phyloP scores from a whole-genome alignment of 2,329 filamentous ascomycete genomes.

The Talaromyces sp. region DNA sequence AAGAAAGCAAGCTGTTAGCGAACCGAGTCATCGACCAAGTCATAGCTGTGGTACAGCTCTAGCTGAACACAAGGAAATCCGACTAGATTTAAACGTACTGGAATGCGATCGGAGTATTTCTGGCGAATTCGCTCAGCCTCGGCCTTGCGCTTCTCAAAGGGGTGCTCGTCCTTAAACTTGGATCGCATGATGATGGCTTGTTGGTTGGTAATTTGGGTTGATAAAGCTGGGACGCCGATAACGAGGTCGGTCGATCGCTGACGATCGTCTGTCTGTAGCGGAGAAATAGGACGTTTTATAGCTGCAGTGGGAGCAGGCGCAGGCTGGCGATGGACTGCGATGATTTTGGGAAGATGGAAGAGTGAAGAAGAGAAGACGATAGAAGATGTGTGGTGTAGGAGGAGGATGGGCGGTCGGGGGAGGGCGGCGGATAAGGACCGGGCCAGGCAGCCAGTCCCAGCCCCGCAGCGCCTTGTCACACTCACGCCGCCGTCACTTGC shows the following conservation, averaged over 20 bases:
- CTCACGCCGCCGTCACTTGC: not conserved
- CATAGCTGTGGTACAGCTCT: not conserved
- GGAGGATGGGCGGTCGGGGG: slow-evolving; percentile 19
- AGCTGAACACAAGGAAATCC: slow-evolving; percentile 4
- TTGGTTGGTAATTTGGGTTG: slow-evolving; percentile 15
- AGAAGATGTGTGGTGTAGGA: slow-evolving; percentile 14
- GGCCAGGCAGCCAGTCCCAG: slow-evolving; percentile 7
- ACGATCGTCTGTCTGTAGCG: not conserved
- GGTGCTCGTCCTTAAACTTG: slow-evolving; percentile 99
- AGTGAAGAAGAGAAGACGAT: slow-evolving; percentile 14
- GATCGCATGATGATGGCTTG: slow-evolving; percentile 68
- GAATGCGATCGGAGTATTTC: slow-evolving; percentile 98
- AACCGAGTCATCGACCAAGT: slow-evolving; percentile 7
- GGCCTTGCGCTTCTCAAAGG: slow-evolving; percentile 99
- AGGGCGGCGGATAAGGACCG: slow-evolving; percentile 10
- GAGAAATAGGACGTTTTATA: slow-evolving; percentile 8
- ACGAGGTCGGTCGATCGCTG: slow-evolving; percentile 13
- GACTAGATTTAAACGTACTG: too few species aligned
- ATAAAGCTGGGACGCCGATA: slow-evolving; percentile 13
- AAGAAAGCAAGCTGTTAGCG: slow-evolving; percentile 16
- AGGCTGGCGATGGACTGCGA: not conserved
- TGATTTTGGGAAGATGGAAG: slow-evolving; percentile 12
- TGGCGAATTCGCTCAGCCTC: slow-evolving; percentile 98
- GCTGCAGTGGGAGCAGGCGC: slow-evolving; percentile 5
- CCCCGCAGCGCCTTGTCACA: not conserved